Conservation (phyloP, 805 yeast genomes). For the Nadsonia fulvescens region DNA sequence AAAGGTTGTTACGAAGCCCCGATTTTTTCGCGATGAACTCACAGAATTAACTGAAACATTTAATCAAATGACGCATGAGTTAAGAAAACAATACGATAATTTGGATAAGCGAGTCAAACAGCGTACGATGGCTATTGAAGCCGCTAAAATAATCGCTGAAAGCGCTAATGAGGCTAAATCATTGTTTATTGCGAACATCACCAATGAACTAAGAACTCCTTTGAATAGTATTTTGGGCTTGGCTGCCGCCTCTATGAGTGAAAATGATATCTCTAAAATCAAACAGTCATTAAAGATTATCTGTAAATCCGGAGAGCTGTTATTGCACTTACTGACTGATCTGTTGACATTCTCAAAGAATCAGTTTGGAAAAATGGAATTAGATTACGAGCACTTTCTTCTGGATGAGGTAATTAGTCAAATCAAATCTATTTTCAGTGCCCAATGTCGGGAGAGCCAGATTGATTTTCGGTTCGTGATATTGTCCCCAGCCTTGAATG, state of each 20-base stretch:
- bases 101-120: slow-evolving; percentile 76
- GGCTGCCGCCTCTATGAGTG: slow-evolving; percentile 87
- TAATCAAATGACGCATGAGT: slow-evolving; percentile 77
- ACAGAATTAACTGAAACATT: slow-evolving; percentile 79
- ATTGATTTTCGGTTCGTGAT: slow-evolving; percentile 49
- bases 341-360: slow-evolving; percentile 76
- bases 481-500: slow-evolving; percentile 28
- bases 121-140: slow-evolving; percentile 72
- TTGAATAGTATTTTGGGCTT: slow-evolving; percentile 89
- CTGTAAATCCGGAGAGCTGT: slow-evolving; percentile 73
- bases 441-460: slow-evolving; percentile 35
- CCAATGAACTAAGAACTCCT: slow-evolving; percentile 89
- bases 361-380: slow-evolving; percentile 64
- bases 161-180: slow-evolving; percentile 92
- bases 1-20: slow-evolving; percentile 2
- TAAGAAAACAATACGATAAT: slow-evolving; percentile 66
- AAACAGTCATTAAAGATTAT: slow-evolving; percentile 62
- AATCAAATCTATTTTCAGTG: slow-evolving; percentile 58
- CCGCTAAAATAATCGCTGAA: slow-evolving; percentile 21
- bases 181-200: slow-evolving; percentile 79
- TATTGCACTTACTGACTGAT: slow-evolving; percentile 79
- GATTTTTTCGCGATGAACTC: slow-evolving; percentile 44
- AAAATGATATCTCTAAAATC: slow-evolving; percentile 45
- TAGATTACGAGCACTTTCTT: slow-evolving; percentile 64
- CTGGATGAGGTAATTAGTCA: slow-evolving; percentile 63